These are phyloP conservation scores for Boletus sp. DNA, from an alignment of 768 basidiomycete genomes.

Conservation along the genomic window DNA sequence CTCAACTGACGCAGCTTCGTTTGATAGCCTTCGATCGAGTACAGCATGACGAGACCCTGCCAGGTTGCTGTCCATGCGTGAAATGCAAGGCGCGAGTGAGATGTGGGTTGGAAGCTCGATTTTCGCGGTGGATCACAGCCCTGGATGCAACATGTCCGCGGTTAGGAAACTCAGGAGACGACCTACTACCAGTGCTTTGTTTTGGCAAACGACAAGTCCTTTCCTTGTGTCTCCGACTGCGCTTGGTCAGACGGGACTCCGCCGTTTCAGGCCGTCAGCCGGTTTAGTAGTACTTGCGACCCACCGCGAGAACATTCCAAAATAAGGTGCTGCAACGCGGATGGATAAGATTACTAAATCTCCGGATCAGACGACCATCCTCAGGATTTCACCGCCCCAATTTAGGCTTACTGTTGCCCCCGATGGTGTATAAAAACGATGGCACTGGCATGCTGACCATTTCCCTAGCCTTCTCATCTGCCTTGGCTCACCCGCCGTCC, in stretches of 20 bases:
- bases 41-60: background rate
- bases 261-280: constrained; percentile 9
- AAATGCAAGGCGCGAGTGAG: constrained; percentile 9
- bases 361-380: background rate
- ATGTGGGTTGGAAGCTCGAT: background rate
- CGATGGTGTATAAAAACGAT: background rate
- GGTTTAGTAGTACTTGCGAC: constrained; percentile 19
- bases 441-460: background rate
- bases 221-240: background rate
- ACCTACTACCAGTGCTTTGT: no score
- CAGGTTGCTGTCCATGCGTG: constrained; percentile 1
- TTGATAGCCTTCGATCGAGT: background rate
- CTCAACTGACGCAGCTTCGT: constrained; percentile 18
- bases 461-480: background rate
- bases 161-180: background rate
- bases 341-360: background rate
- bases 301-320: constrained; percentile 1
- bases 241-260: background rate
- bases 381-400: background rate
- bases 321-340: background rate
- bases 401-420: background rate
- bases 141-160: constrained; percentile 9
- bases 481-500: background rate
- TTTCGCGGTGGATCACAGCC: constrained; percentile 2
- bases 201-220: no score